Evolutionary conservation across 306 rosid species (phyloP).

Genomic region (peach (Prunus persica)): DNA sequence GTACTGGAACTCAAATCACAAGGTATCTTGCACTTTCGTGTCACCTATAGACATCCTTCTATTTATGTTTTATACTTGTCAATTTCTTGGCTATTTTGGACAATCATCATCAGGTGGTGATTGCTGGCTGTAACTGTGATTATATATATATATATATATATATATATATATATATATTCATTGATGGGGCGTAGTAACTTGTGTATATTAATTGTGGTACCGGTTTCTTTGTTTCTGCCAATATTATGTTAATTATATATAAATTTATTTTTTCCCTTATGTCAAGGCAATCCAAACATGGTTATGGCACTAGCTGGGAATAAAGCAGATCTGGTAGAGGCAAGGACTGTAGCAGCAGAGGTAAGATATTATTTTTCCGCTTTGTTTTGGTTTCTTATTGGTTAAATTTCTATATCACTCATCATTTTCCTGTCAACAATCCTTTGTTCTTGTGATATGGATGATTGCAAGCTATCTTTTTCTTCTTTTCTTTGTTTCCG

Average conservation of each 20-base stretch:
- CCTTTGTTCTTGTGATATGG: neutral
- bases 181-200: neutral
- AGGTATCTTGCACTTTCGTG: constrained; percentile 27
- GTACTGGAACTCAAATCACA: constrained; percentile 59
- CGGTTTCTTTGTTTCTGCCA: neutral
- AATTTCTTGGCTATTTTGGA: no score
- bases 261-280: neutral
- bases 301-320: constrained; percentile 70
- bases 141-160: neutral
- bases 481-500: neutral
- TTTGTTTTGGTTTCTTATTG: neutral
- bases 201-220: neutral
- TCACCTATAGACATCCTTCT: neutral
- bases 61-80: neutral
- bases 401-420: neutral
- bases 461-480: neutral
- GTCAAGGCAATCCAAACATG: constrained; percentile 56
- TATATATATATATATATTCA: no score
- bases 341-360: constrained; percentile 54
- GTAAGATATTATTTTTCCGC: constrained; percentile 26
- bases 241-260: neutral
- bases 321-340: constrained; percentile 52
- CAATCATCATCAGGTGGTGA: no score
- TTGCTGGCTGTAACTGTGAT: neutral
- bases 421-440: neutral